Percentiles rank a stretch among this genome's conserved stretches.
These are phyloP conservation scores for Epichloe typhina DNA, from an alignment of 2,329 filamentous ascomycete genomes.

Conservation along the genomic window DNA sequence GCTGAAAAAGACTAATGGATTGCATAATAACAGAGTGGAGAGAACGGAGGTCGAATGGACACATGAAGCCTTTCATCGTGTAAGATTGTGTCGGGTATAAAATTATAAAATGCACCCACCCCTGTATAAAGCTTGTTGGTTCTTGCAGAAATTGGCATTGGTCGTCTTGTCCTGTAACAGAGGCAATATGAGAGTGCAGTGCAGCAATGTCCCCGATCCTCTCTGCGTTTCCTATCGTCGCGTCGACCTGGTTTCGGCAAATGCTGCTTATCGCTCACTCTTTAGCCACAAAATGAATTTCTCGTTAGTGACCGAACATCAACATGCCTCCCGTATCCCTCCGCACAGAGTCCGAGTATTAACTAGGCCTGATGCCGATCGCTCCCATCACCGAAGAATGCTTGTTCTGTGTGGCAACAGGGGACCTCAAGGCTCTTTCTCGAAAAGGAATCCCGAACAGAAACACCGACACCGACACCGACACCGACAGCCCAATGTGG, in stretches of 20 bases:
- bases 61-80: neutral
- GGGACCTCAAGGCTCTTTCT: constrained; percentile 5
- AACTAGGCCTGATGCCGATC: neutral
- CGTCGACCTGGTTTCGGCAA: neutral
- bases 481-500: constrained; percentile 2
- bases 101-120: too few species aligned
- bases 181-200: neutral
- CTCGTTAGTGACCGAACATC: neutral
- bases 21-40: neutral
- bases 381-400: neutral
- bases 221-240: neutral
- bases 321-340: too few species aligned
- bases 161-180: neutral
- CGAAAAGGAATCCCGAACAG: constrained; percentile 9
- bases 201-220: neutral
- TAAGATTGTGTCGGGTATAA: too few species aligned
- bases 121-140: neutral
- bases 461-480: neutral
- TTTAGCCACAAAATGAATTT: neutral
- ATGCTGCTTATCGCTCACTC: neutral
- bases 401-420: neutral
- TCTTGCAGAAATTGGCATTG: neutral
- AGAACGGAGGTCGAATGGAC: neutral
- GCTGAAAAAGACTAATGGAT: neutral
- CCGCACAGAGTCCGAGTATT: neutral